These are phyloP conservation scores for Trametes meyenii DNA, from an alignment of 768 basidiomycete genomes.

Conservation along the genomic window DNA sequence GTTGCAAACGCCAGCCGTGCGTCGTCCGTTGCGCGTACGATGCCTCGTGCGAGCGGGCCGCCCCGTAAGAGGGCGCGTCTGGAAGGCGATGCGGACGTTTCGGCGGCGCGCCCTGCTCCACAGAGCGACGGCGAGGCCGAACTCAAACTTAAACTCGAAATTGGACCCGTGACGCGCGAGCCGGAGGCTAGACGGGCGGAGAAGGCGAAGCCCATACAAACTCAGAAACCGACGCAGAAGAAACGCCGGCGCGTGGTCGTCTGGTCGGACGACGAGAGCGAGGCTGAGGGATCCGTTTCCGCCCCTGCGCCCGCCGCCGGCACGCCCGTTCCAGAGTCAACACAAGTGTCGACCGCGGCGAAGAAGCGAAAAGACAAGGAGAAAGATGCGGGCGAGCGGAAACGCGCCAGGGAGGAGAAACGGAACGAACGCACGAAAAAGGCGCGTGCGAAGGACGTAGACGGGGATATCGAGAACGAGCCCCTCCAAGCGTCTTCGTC, in stretches of 20 bases:
- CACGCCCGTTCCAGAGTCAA: not conserved
- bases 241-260: conserved; percentile 16
- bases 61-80: conserved; percentile 15
- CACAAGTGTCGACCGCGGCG: not conserved
- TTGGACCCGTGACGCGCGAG: not conserved
- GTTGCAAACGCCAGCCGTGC: not conserved
- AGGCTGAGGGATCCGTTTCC: conserved; percentile 3
- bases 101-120: not conserved
- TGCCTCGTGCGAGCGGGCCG: not conserved
- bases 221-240: conserved; percentile 6
- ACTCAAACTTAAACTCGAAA: no score
- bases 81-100: not conserved
- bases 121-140: no score
- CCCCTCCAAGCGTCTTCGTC: not conserved
- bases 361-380: conserved; percentile 2
- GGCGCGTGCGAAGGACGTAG: not conserved
- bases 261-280: conserved; percentile 24
- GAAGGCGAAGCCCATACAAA: not conserved
- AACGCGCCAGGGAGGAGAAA: conserved; percentile 3
- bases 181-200: not conserved
- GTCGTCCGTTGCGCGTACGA: not conserved
- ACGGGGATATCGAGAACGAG: conserved; percentile 16
- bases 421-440: conserved; percentile 10
- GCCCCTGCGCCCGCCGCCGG: not conserved
- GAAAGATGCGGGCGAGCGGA: not conserved